phyloP scores from a whole-genome alignment of 768 basidiomycete species.

The Crepidotus variabilis region DNA sequence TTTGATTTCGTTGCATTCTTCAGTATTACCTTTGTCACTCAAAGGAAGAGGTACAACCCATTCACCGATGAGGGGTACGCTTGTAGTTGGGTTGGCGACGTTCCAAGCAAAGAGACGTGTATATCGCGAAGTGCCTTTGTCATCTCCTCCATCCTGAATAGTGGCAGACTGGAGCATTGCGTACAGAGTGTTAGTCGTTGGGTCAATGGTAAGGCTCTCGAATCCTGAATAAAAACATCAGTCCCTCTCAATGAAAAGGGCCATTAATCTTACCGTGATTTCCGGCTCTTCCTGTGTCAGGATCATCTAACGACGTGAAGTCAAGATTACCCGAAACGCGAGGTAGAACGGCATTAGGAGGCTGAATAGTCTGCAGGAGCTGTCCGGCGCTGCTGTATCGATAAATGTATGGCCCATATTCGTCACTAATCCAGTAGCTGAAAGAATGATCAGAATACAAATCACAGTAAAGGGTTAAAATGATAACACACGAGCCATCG shows the following conservation, averaged over 20 bases:
- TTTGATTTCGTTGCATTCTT: slow-evolving; percentile 52
- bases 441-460: background rate
- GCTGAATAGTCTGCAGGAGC: slow-evolving; percentile 55
- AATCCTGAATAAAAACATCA: slow-evolving; percentile 35
- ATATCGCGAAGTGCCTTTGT: slow-evolving; percentile 44
- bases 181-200: slow-evolving; percentile 47
- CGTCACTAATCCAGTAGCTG: slow-evolving; percentile 64
- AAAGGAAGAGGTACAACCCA: slow-evolving; percentile 59
- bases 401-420: slow-evolving; percentile 69
- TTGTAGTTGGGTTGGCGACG: slow-evolving; percentile 29
- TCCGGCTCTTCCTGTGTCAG: slow-evolving; percentile 46
- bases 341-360: slow-evolving; percentile 56
- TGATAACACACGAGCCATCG: slow-evolving; percentile 50
- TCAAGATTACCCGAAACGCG: slow-evolving; percentile 37
- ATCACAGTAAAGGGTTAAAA: background rate
- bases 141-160: slow-evolving; percentile 58
- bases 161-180: slow-evolving; percentile 62
- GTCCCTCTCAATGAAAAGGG: background rate
- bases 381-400: slow-evolving; percentile 40
- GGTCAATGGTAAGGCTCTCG: slow-evolving; percentile 53
- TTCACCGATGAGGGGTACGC: slow-evolving; percentile 45
- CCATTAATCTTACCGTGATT: slow-evolving; percentile 50
- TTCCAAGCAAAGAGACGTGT: slow-evolving; percentile 58
- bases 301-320: slow-evolving; percentile 48
- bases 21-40: slow-evolving; percentile 45